Conservation (phyloP, 2,329 filamentous ascomycete species). For the Colletotrichum caudatum region DNA sequence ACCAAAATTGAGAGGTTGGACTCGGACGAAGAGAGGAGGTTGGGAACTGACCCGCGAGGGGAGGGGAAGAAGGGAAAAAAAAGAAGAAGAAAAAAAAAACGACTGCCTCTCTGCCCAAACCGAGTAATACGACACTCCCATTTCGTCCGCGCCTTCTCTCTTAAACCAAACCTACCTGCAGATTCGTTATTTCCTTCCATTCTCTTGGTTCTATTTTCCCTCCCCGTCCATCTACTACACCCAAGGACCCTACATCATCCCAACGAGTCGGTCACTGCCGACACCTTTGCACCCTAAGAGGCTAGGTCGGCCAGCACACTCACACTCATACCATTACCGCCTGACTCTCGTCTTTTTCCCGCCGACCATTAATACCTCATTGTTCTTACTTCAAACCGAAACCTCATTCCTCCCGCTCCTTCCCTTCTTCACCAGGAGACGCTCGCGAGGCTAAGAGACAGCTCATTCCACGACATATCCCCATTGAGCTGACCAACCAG, state of each 20-base stretch:
- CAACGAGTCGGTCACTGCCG: slow-evolving; percentile 21
- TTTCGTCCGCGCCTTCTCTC: slow-evolving; percentile 24
- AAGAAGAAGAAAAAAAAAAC: slow-evolving; percentile 23
- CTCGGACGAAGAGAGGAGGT: slow-evolving; percentile 32
- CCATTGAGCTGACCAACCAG: slow-evolving; percentile 6
- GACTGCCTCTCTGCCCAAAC: slow-evolving; percentile 30
- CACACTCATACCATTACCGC: slow-evolving; percentile 14
- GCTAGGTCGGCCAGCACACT: slow-evolving; percentile 34
- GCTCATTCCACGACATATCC: background rate
- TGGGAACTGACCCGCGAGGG: slow-evolving; percentile 35
- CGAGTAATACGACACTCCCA: slow-evolving; percentile 34
- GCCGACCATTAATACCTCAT: slow-evolving; percentile 35
- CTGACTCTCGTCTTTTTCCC: slow-evolving; percentile 7
- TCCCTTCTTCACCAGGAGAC: background rate
- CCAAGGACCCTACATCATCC: slow-evolving; percentile 11
- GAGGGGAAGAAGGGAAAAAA: slow-evolving; percentile 1
- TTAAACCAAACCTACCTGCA: slow-evolving; percentile 38
- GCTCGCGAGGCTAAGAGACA: slow-evolving; percentile 20
- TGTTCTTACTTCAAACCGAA: slow-evolving; percentile 1
- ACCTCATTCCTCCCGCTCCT: slow-evolving; percentile 27
- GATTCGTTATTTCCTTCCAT: slow-evolving; percentile 22
- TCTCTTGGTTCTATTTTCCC: slow-evolving; percentile 32
- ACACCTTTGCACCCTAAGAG: slow-evolving; percentile 37
- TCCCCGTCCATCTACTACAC: slow-evolving; percentile 5
- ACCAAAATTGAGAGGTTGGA: slow-evolving; percentile 41